Evolutionary conservation across 2,329 filamentous ascomycete genomes (phyloP), one percentile per base, ranked within the genome.

Genomic region (Claviceps monticola): DNA sequence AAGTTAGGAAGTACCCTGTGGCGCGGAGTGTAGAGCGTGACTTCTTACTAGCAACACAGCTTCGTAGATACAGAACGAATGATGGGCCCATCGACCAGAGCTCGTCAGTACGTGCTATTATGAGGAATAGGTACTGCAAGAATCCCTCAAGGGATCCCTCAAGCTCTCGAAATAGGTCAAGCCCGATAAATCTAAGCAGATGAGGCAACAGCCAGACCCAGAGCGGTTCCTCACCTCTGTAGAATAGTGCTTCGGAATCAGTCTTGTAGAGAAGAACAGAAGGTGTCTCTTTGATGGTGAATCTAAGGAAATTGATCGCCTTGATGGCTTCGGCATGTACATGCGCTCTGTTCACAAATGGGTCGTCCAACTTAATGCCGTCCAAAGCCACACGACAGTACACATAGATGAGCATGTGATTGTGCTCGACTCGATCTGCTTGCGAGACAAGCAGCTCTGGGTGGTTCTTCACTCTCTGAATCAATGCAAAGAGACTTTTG

Each of bases 401-500:
- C 56, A 95, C 85, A 61, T 86, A 89, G 50, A 95, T 83, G 48
- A 96, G 77, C 67, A 89, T 86, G 60, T 89, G 84, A 59, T 94
- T 91, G 63, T 94, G 83, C 49, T 83, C 77, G 45, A 86, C 68
- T 57, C 85, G 82, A 45, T 86, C 81, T 56, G 83, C 78, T 1
- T 73, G 62, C 13, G 79, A 76, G 36, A 82, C 80, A 26, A 91
- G 74, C 26, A 73, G 61, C 1, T 63, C 66, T 41, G 71, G 75
- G 11, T 75, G 61, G 56, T 76, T 72, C 52, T 78, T 78, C 55
- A 78, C 70, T 21, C 68, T 66, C 58, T 80, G 74, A 37, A 83
- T 79, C 34, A 75, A 67, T 46, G 69, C 66, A 55, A 81, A 75
- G 2, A 96, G 75, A 50, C 83, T 80, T 56, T 85, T 82, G 56